Conservation (phyloP, 208 protist species). For the Acanthamoeba divionensis region DNA sequence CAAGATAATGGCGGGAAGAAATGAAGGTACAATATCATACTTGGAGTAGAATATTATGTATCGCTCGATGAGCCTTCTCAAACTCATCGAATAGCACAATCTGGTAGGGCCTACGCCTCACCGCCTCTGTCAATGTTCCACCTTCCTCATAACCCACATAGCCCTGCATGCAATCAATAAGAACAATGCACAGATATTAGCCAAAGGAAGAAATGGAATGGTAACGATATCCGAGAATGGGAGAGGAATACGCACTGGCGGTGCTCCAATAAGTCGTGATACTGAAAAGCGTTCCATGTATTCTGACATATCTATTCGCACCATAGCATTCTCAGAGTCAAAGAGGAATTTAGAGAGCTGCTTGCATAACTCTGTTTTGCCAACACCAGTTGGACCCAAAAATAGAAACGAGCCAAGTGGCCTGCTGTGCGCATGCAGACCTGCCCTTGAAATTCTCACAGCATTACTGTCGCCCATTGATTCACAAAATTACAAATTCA, state of each 20-base stretch:
- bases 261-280: conserved; percentile 94
- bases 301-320: conserved; percentile 98
- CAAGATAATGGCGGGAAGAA: no score
- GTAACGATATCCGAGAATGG: not conserved
- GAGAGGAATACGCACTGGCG: conserved; percentile 78
- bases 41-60: conserved; percentile 97
- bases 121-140: conserved; percentile 96
- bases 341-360: conserved; percentile 93
- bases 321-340: conserved; percentile 94
- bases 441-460: conserved; percentile 92
- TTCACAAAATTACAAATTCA: no score
- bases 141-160: conserved; percentile 98
- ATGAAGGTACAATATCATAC: not conserved
- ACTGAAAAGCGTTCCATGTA: conserved; percentile 97
- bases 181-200: no score
- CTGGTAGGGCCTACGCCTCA: conserved; percentile 94
- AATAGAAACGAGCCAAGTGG: conserved; percentile 80
- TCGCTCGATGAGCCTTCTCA: conserved; percentile 97
- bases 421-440: conserved; percentile 86
- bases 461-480: conserved; percentile 76
- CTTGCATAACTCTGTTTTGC: conserved; percentile 95
- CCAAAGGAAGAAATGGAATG: not conserved
- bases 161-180: conserved; percentile 71
- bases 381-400: conserved; percentile 71
- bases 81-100: conserved; percentile 98